These are phyloP conservation scores for Friedmanniomyces simplex DNA, from an alignment of 495 filamentous ascomycete species.

Conservation along the genomic window DNA sequence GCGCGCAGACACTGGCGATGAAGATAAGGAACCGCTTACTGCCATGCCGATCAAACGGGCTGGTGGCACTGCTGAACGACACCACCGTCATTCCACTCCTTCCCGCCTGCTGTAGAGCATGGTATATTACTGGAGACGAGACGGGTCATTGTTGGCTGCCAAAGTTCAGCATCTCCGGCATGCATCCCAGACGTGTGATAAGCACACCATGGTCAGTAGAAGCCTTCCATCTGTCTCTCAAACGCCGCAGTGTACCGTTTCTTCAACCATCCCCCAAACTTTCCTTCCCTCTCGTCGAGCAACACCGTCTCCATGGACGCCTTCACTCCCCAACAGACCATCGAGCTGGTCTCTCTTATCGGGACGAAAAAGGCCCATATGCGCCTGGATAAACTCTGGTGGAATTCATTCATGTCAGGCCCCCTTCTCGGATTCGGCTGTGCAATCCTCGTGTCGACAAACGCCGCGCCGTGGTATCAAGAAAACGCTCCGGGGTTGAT, in stretches of 20 bases:
- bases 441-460: conserved; percentile 41
- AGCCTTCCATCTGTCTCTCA: too few species aligned
- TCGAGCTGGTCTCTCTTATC: conserved; percentile 18
- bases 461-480: conserved; percentile 47
- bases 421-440: conserved; percentile 25
- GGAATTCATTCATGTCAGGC: conserved; percentile 14
- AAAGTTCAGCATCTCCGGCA: too few species aligned
- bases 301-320: background rate
- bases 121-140: too few species aligned
- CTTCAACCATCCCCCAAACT: too few species aligned
- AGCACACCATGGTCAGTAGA: background rate
- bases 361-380: conserved; percentile 20
- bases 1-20: too few species aligned
- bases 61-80: too few species aligned
- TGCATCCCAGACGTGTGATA: background rate
- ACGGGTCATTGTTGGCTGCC: too few species aligned
- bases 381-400: conserved; percentile 20
- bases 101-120: too few species aligned
- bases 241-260: too few species aligned
- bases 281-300: background rate
- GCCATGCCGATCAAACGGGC: too few species aligned
- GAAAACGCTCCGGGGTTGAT: conserved; percentile 51
- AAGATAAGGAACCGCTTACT: too few species aligned
- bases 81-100: too few species aligned
- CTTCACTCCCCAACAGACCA: conserved; percentile 12